These are phyloP conservation scores for Suillus fuscotomentosus DNA, from an alignment of 768 basidiomycete species.

Conservation along the genomic window DNA sequence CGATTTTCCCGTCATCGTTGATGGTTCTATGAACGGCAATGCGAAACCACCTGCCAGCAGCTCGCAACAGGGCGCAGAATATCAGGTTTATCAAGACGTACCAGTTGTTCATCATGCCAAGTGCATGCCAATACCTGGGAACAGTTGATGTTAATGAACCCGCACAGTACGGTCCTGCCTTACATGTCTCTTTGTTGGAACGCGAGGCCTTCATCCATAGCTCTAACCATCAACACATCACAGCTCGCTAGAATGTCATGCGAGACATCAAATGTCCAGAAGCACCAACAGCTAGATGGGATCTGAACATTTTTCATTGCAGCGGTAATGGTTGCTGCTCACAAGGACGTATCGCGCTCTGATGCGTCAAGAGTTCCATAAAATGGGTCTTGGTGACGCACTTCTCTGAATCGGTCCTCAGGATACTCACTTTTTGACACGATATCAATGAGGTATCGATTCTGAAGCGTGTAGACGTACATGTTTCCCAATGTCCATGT, in stretches of 20 bases:
- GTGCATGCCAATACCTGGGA: conserved; percentile 47
- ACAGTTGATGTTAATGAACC: conserved; percentile 8
- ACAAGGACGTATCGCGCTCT: conserved; percentile 49
- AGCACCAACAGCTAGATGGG: conserved; percentile 49
- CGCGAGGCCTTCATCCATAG: conserved; percentile 52
- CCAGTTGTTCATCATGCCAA: conserved; percentile 60
- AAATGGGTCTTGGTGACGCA: conserved; percentile 34
- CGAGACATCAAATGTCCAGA: conserved; percentile 47
- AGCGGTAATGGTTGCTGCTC: conserved; percentile 7
- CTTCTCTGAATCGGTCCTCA: conserved; percentile 48
- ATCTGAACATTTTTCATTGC: background rate
- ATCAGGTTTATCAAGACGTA: conserved; percentile 8
- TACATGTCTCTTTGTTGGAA: conserved; percentile 56
- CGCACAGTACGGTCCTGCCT: background rate
- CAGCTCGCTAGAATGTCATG: conserved; percentile 33
- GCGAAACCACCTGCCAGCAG: conserved; percentile 50
- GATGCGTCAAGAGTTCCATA: conserved; percentile 52
- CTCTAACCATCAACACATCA: conserved; percentile 45
- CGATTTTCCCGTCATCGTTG: conserved; percentile 17
- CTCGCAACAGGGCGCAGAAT: background rate
- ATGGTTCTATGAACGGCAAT: conserved; percentile 43
- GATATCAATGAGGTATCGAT: background rate
- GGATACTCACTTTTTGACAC: conserved; percentile 36
- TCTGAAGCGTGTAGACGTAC: conserved; percentile 15
- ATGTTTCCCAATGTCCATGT: conserved; percentile 48